A percentile compares a stretch with the other conserved stretches of the same genome.
Evolutionary conservation across 2,329 filamentous ascomycete species (phyloP).

Genomic region (Calonectria pteridis): DNA sequence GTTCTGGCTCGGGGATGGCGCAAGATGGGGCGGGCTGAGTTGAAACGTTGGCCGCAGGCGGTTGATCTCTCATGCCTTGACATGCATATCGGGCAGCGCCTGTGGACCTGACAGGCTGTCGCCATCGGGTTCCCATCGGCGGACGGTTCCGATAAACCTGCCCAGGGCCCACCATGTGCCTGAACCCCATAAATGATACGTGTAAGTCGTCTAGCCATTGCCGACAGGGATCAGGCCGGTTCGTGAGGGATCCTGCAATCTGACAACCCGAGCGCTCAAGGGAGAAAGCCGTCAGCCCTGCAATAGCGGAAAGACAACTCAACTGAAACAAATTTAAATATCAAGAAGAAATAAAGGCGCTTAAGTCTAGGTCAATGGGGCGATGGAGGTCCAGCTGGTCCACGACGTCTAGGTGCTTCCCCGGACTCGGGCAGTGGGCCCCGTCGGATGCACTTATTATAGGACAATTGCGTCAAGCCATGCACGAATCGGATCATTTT

Average conservation of each 20-base stretch:
- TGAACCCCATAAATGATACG: conserved; percentile 5
- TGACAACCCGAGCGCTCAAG: background rate
- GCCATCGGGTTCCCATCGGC: background rate
- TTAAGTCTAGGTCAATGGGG: background rate
- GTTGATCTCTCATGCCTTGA: background rate
- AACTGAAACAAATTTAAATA: conserved; percentile 2
- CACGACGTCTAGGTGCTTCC: background rate
- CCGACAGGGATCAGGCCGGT: background rate
- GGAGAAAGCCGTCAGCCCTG: background rate
- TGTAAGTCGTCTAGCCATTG: background rate
- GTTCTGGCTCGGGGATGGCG: background rate
- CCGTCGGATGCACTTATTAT: conserved; percentile 1
- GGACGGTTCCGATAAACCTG: background rate
- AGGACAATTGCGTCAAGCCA: conserved; percentile 6
- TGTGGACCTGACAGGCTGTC: conserved; percentile 1
- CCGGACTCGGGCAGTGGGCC: background rate
- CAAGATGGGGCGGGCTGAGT: background rate
- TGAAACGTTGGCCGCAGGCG: background rate
- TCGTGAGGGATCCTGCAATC: background rate
- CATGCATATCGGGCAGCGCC: background rate
- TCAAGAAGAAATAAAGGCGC: background rate
- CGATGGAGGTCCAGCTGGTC: background rate
- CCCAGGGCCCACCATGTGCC: background rate
- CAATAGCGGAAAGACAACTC: background rate
- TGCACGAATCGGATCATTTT: conserved; percentile 11